Base-by-base conservation (phyloP, 2,329 filamentous ascomycete genomes). In the Fusarium guadeloupense region DNA sequence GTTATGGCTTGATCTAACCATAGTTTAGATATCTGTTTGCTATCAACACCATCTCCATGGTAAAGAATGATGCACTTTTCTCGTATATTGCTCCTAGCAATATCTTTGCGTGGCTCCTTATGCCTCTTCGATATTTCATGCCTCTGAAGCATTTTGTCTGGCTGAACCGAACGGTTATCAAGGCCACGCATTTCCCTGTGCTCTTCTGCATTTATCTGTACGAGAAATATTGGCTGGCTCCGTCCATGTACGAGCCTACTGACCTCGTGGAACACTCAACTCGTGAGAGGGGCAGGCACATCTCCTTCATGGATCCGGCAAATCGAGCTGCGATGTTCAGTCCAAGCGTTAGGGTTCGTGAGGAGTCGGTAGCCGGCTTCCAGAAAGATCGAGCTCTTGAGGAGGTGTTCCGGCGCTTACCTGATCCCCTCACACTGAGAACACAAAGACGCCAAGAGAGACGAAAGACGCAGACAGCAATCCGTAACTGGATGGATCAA, bases 1-100 rank as follows among this genome's bases (percentile, higher is more conserved):
- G 6, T 9, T 6, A 23, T 23, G 8, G 12, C 2, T 21, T 17
- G 23, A 30, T 37, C 59, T 68, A 28, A 71, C 43, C 16, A 2
- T 9, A 26, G 26, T 48, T 31, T 59, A 85, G 83, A 55, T 97
- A 97, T 72, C 78, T 97, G 3, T 97, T 98, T 71, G 94, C 94
- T 0, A 93, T 98, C 74, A 98, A 97, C 72, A 96, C 94, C 5
- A 96, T 97, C 43, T 96, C 92, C 5, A 96, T 97, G 91, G 94
- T 97, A 64, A 98, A 97, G 75, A 97, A 95, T n/a, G 94, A 98
- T 73, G 91, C 93, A 0, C 80, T 97, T 0, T 98, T 98, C 79
- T 96, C 92, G 4, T 97, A 97, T 72, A 86, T 97, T 58, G 91
- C 94, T 2, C 94, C 94, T 0, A 89, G 91, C 13, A 98, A 98